Evolutionary conservation across 129 eudicot species (phyloP).

Genomic region (Smallanthus sonchifolius): DNA sequence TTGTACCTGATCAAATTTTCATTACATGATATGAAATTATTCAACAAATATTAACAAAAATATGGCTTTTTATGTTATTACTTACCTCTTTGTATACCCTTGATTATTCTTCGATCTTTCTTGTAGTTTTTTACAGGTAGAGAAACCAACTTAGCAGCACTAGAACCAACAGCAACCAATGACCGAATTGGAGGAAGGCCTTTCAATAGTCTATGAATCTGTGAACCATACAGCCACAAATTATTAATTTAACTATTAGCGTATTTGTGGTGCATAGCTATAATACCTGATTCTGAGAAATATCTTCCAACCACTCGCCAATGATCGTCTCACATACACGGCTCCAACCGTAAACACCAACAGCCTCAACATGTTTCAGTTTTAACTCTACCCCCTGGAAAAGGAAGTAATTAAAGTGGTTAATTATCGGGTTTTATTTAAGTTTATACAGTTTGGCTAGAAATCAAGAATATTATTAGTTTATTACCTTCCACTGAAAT

Average conservation of each 20-base stretch:
- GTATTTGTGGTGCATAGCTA: background rate
- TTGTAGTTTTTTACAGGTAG: slow-evolving; percentile 79
- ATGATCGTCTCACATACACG: slow-evolving; percentile 66
- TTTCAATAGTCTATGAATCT: slow-evolving; percentile 78
- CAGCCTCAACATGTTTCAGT: slow-evolving; percentile 78
- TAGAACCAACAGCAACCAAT: slow-evolving; percentile 82
- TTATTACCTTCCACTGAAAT: slow-evolving; percentile 86
- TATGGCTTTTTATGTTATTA: background rate
- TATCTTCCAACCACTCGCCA: slow-evolving; percentile 97
- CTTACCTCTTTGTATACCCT: slow-evolving; percentile 98
- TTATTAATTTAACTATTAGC: background rate
- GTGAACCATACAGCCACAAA: slow-evolving; percentile 16
- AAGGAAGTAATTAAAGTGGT: background rate
- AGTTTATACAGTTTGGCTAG: background rate
- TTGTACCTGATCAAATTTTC: slow-evolving; percentile 47
- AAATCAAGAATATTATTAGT: slow-evolving; percentile 2
- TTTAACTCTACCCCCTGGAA: slow-evolving; percentile 88
- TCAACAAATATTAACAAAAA: background rate
- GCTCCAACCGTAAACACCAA: slow-evolving; percentile 91
- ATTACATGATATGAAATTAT: background rate
- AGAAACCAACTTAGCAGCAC: slow-evolving; percentile 89
- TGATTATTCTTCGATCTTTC: slow-evolving; percentile 77
- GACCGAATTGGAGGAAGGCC: slow-evolving; percentile 94
- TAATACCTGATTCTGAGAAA: slow-evolving; percentile 88
- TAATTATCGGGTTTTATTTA: background rate